Base-by-base conservation (phyloP, 495 filamentous ascomycete genomes). In the Hamigera avellanea region DNA sequence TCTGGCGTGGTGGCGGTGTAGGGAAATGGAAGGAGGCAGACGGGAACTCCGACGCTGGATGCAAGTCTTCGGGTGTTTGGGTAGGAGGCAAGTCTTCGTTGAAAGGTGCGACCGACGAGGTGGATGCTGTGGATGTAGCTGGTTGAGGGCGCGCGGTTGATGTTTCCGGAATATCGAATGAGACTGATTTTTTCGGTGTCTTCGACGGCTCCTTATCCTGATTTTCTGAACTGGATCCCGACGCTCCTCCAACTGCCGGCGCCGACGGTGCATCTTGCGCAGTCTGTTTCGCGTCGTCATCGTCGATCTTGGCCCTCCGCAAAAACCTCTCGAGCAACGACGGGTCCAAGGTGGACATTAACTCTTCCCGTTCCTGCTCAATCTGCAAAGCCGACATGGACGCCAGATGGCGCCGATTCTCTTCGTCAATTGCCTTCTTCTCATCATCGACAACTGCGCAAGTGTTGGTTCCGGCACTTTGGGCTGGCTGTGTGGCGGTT, bases 361-460 rank as follows among this genome's bases (percentile, higher is more conserved):
- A 54, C 19, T 96, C 89, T 33, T 73, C 66, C 21, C 75, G 72
- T 40, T 88, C 85, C 28, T 75, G 59, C 44, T 81, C 73, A 32
- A 96, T 94, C 53, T 95, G 81, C 21, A 75, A 67, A 0, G 73
- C 58, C 14, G 85, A 84, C 91, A 98, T 95, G 8, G 68, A 62
- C 7, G 79, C 78, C 30, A 98, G 49, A 32, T 73, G 69, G 36
- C 76, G 72, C 13, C 63, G 69, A 52, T 96, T 98, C 46, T 96
- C 84, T 48, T 81, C 69, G 49, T 82, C 80, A 46, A 98, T 95
- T 1, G 62, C 56, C 31, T 61, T 55, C 43, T 75, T 76, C 46
- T 93, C 67, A 35, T 64, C 61, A 29, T 66, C 59, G 23, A 54
- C 39, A 5, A 41, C 21, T 15, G 39, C 30, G 32, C 6, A 13